Evolutionary conservation across 495 filamentous ascomycete species (phyloP), one percentile per base, ranked within the genome.

Genomic region (Penicillium salamii): DNA sequence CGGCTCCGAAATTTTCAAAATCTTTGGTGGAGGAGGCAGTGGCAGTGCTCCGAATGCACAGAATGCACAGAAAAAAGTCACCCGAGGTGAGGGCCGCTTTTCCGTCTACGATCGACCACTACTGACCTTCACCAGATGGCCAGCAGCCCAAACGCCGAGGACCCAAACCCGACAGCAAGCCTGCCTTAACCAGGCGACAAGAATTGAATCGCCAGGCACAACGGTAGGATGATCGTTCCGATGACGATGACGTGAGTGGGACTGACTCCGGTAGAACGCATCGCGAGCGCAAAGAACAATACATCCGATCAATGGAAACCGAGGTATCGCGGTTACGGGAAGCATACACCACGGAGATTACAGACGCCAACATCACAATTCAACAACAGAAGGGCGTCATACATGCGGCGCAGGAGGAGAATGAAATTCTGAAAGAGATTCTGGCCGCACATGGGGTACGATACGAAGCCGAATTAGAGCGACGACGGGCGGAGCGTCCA

Each of bases 131-230:
- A n/a, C 4, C 62, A 85, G 92, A 95, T 78, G 91, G 91, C 13
- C 83, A 93, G 56, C 76, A 87, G 18, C 84, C 89, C 3, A 98
- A 98, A 70, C 82, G 88, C 48, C 81, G 93, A 59, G 93, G 93
- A 2, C 93, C 93, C 0, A 98, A 98, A 58, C 93, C 93, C 20
- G 93, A 97, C 65, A 95, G 89, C 72, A 96, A 96, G 58, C 93
- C 93, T 3, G 90, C 93, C 39, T 69, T 95, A 55, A 98, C 91
- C n/a, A 77, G 92, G 32, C 79, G 91, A 39, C 93, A 98, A 60
- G 93, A 98, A 62, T 70, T 97, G 39, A 98, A 98, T 63, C 81
- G 93, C 46, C 91, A 97, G 72, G 93, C 93, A 21, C 93, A 98
- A 68, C 85, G 92, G 91, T 93, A 83, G 37, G 31, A 45, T 15